Base-by-base conservation (phyloP, 441 rosid genomes). In the Pelargonium hybrid region DNA sequence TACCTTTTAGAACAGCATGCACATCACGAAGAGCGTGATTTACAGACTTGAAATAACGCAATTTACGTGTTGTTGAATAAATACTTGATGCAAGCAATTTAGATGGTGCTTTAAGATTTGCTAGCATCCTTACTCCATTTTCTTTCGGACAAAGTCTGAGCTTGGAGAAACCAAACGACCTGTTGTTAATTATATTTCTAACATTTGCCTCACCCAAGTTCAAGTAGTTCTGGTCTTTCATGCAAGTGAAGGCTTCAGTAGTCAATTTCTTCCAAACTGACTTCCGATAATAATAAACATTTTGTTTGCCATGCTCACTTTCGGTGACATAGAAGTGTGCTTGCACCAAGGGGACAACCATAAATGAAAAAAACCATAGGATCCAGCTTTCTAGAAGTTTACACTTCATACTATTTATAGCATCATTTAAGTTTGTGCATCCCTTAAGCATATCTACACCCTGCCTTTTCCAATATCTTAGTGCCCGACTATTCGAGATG, bases 281-380 rank as follows among this genome's bases (percentile, higher is more conserved):
- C 76, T 87, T 94, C 65, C 84, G 82, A 76, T 91, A 91, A 74
- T 88, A 94, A 75, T 74, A 85, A 3, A 84, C 65, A 31, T 86
- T 87, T 18, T 80, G 83, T 78, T 85, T 86, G 34, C 94, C 90
- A 82, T 79, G 82, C 81, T 90, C 88, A 72, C 78, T 89, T 87
- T 91, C 97, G 43, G 97, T 90, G 65, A 81, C 86, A 74, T 91
- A 90, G 82, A 94, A 94, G 77, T 91, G 85, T 69, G 88, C 84
- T 81, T 29, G 82, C 65, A 91, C 82, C 75, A 94, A 18, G 59
- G 93, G 90, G 71, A 83, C 88, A 76, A 94, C 86, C 74, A 91
- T 72, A 80, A 52, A 75, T 10, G 86, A 79, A 74, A 94, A 94
- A 66, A 91, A 83, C 97, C 98, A 91, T 77, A 81, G 80, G 70